A percentile compares a stretch with the other conserved stretches of the same genome.
Conservation (phyloP, 805 yeast species). For the Debaryomyces maramus region DNA sequence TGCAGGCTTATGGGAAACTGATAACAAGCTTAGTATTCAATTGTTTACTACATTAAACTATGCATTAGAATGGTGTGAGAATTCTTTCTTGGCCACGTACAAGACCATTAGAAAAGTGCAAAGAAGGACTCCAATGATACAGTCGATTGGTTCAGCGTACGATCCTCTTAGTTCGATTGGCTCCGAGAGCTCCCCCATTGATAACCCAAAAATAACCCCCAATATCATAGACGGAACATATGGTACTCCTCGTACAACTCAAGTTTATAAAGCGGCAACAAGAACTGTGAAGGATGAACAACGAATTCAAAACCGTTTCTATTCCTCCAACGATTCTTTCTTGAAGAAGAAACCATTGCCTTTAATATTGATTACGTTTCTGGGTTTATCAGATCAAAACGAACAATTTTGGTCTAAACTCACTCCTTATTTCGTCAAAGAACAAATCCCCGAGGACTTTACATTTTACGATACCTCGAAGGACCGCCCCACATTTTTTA, state of each 20-base stretch:
- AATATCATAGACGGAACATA: constrained; percentile 23
- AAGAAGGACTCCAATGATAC: constrained; percentile 5
- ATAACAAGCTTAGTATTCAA: constrained; percentile 43
- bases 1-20: constrained; percentile 72
- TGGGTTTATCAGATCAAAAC: constrained; percentile 51
- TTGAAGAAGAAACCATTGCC: constrained; percentile 59
- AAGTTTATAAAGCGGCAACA: constrained; percentile 53
- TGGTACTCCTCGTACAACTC: constrained; percentile 56
- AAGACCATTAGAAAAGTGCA: constrained; percentile 34
- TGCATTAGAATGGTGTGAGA: constrained; percentile 97
- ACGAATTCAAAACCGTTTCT: constrained; percentile 48
- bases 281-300: constrained; percentile 45
- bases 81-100: constrained; percentile 72
- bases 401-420: constrained; percentile 63
- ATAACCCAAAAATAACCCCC: constrained; percentile 12
- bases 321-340: constrained; percentile 34
- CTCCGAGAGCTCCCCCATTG: not conserved
- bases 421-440: constrained; percentile 53
- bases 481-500: constrained; percentile 53
- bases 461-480: constrained; percentile 47
- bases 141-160: not conserved
- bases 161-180: constrained; percentile 2
- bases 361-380: constrained; percentile 62
- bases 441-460: constrained; percentile 45
- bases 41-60: constrained; percentile 78